Evolutionary conservation across 2,329 filamentous ascomycete genomes (phyloP).

Genomic region (Colletotrichum endophyticum): DNA sequence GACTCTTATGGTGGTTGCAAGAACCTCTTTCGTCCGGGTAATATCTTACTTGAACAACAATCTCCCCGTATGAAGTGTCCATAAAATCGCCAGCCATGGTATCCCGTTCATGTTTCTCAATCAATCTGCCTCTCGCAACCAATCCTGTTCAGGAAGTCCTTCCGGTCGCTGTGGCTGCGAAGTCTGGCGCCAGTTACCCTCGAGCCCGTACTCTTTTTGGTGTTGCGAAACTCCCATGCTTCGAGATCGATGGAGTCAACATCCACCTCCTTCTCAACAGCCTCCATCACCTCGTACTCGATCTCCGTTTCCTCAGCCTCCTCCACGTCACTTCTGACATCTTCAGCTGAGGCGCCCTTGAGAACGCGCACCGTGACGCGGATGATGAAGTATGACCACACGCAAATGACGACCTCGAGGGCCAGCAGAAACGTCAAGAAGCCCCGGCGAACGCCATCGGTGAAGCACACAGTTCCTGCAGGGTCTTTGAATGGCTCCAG

Average conservation of each 20-base stretch:
- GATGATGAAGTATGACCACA: background rate
- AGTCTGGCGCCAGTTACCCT: accelerated
- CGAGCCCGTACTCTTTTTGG: background rate
- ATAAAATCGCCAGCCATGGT: no score
- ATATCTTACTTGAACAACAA: no score
- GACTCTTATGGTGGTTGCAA: no score
- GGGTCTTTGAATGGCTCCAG: background rate
- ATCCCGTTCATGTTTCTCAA: background rate
- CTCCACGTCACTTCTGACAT: background rate
- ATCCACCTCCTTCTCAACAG: background rate
- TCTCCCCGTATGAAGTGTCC: no score
- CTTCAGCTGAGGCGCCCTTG: background rate
- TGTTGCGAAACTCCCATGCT: background rate
- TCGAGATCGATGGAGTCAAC: background rate
- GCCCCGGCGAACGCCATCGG: accelerated
- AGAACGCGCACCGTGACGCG: background rate
- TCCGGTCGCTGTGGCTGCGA: background rate
- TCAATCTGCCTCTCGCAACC: background rate
- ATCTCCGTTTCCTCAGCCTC: background rate
- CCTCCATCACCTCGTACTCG: background rate
- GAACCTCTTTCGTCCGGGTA: no score
- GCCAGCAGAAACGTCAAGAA: background rate
- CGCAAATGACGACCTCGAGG: background rate
- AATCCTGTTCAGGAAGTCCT: background rate
- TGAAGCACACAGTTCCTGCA: background rate